Evolutionary conservation across 2,329 filamentous ascomycete species (phyloP).

Genomic region (Fusarium sulawesiense): DNA sequence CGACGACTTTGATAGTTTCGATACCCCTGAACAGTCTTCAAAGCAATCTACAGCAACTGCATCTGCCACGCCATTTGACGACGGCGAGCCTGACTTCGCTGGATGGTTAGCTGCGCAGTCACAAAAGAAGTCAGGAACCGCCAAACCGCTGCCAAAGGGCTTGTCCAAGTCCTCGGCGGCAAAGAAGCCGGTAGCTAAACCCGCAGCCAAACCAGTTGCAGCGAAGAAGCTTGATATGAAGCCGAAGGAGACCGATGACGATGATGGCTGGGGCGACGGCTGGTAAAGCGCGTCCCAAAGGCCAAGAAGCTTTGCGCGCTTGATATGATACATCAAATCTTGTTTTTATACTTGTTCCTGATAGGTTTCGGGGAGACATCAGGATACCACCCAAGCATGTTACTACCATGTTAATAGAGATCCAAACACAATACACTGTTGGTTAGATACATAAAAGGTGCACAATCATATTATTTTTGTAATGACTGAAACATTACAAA

Average conservation of each 20-base stretch:
- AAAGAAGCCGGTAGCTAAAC: slow-evolving; percentile 59
- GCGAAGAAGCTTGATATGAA: slow-evolving; percentile 77
- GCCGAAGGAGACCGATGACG: slow-evolving; percentile 68
- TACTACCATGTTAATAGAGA: slow-evolving; percentile 25
- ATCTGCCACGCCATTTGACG: slow-evolving; percentile 72
- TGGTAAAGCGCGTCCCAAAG: slow-evolving; percentile 58
- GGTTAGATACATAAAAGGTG: not conserved
- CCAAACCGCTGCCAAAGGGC: slow-evolving; percentile 84
- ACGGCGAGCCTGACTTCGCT: slow-evolving; percentile 94
- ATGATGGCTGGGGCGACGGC: slow-evolving; percentile 74
- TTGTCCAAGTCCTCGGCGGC: slow-evolving; percentile 69
- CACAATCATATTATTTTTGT: not conserved
- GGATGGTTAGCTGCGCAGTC: slow-evolving; percentile 93
- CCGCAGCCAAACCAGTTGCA: slow-evolving; percentile 56
- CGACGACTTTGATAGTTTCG: slow-evolving; percentile 60
- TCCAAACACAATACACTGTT: slow-evolving; percentile 3
- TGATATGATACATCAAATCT: not conserved
- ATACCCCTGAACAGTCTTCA: slow-evolving; percentile 47
- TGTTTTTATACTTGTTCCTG: slow-evolving; percentile 8
- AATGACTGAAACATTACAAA: not conserved
- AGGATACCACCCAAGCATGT: slow-evolving; percentile 37
- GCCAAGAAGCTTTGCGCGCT: not conserved
- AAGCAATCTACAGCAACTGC: slow-evolving; percentile 47
- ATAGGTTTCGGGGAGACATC: slow-evolving; percentile 19
- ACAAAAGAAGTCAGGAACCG: slow-evolving; percentile 69